Conservation (phyloP, 139 green algal species). For the Trebouxia sp. region DNA sequence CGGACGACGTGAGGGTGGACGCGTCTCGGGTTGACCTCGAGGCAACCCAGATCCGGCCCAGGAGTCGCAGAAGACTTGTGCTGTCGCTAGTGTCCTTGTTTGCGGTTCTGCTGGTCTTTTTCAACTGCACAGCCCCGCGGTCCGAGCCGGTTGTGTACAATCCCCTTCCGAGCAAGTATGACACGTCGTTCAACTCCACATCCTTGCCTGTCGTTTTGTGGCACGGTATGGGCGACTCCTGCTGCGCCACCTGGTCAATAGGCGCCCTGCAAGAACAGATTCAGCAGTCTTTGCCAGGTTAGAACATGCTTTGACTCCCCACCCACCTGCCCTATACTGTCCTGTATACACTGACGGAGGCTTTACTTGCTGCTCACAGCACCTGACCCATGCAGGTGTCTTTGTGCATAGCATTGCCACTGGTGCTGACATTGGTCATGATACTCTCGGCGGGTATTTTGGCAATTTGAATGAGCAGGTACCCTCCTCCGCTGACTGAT, state of each 20-base stretch:
- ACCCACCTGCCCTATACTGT: neutral
- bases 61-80: neutral
- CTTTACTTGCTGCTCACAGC: too few relatives aligned
- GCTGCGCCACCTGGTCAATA: constrained; percentile 56
- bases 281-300: constrained; percentile 22
- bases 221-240: constrained; percentile 83
- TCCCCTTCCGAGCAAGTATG: neutral
- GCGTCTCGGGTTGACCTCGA: neutral
- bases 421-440: constrained; percentile 44
- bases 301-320: neutral
- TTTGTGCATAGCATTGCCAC: constrained; percentile 80
- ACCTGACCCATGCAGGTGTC: constrained; percentile 65
- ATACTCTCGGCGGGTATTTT: constrained; percentile 61
- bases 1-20: neutral
- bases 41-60: neutral
- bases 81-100: neutral
- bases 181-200: constrained; percentile 1
- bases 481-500: neutral
- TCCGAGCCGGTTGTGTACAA: neutral
- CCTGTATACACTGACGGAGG: too few relatives aligned
- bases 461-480: constrained; percentile 79
- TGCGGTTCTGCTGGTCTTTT: neutral
- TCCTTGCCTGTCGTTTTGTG: constrained; percentile 62
- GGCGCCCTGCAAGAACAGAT: constrained; percentile 61
- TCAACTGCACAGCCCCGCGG: neutral